Base-by-base conservation (phyloP, 73 alveolate species). In the Uronychia setigera region DNA sequence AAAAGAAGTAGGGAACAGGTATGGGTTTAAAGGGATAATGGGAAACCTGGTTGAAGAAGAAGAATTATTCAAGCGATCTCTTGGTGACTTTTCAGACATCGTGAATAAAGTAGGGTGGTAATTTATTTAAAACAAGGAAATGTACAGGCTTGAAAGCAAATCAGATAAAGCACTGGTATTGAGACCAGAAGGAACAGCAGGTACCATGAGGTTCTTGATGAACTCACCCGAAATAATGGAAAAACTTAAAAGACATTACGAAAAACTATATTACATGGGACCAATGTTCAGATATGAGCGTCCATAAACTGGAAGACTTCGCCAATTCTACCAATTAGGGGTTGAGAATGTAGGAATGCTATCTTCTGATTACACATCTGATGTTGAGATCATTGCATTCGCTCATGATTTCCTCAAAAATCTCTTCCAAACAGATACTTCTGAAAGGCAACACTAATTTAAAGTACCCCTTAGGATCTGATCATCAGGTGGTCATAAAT, bases 271-370 rank as follows among this genome's bases (percentile, higher is more conserved):
- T 78, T 88, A 82, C 57, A 28, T 58, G 57, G 90, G 94, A 0
- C 94, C 94, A 11, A 88, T 88, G 94, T 88, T 75, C 77, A 67
- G 94, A 82, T 88, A 88, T 46, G 94, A 88, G 77, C 57, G 94
- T 59, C 94, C 94, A 26, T 76, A 88, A 35, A 27, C 85, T 60
- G 94, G 94, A 29, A 88, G 94, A 57, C 31, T 35, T 27, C 83
- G 94, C 59, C 78, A 88, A 32, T 88, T 88, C 57, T 75, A 74
- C 33, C 80, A 88, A 58, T 31, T 88, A 0, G 94, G 91, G 11
- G 57, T 84, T 26, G 94, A 88, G 77, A 35, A 60, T 33, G 34
- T 88, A 0, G 88, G 82, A 30, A 59, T 11, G 19, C n/a, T 59
- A 32, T 30, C 59, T 31, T 59, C 74, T 77, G 79, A 76, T 32